Evolutionary conservation across 1,139 yeast species (phyloP).

Genomic region (Arxiozyma slooffiae): DNA sequence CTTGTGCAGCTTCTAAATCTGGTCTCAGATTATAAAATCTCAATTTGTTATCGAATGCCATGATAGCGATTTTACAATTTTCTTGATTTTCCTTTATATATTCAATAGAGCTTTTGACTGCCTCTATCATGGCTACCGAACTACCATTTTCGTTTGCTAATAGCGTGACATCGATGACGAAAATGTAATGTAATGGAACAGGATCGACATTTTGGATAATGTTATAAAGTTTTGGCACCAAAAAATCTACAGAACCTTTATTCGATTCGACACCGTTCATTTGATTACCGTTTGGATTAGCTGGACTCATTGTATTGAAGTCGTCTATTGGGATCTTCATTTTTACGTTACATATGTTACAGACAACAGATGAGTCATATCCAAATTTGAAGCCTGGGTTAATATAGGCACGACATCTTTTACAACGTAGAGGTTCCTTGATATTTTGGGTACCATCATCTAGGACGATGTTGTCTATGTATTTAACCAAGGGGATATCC

Average conservation of each 20-base stretch:
- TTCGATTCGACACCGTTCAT: conserved; percentile 64
- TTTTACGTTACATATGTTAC: conserved; percentile 82
- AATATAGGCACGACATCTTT: conserved; percentile 80
- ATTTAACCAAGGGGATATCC: conserved; percentile 58
- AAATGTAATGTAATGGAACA: conserved; percentile 56
- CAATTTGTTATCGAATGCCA: conserved; percentile 65
- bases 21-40: conserved; percentile 67
- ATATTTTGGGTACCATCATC: conserved; percentile 8
- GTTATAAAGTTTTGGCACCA: conserved; percentile 69
- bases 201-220: conserved; percentile 36
- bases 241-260: conserved; percentile 75
- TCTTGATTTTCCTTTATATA: conserved; percentile 28
- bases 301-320: conserved; percentile 49
- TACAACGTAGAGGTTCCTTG: conserved; percentile 67
- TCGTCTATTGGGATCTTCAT: conserved; percentile 64
- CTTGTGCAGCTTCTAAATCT: conserved; percentile 48
- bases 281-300: conserved; percentile 54
- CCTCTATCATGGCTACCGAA: conserved; percentile 50
- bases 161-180: conserved; percentile 68
- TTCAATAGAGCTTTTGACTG: conserved; percentile 44
- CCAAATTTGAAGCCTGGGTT: conserved; percentile 74
- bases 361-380: conserved; percentile 55
- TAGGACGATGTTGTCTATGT: background rate
- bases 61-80: conserved; percentile 52
- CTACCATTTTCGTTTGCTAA: conserved; percentile 54